phyloP scores from a whole-genome alignment of 768 basidiomycete genomes.

The Flagelloscypha sp. region DNA sequence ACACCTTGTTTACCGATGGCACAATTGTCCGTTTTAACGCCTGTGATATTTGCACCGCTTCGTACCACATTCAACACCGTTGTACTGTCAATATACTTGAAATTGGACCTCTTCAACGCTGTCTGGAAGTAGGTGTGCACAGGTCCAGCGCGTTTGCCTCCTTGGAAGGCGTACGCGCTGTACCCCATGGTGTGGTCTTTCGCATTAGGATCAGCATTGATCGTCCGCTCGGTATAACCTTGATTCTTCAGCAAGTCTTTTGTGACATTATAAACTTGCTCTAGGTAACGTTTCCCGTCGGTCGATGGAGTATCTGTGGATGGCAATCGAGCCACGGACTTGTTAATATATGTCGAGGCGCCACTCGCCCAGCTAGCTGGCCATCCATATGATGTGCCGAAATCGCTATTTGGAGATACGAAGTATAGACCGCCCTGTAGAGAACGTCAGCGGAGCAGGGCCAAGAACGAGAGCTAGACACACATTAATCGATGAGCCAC shows the following conservation, averaged over 20 bases:
- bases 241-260: slow-evolving; percentile 22
- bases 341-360: slow-evolving; percentile 22
- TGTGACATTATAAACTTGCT: slow-evolving; percentile 25
- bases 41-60: slow-evolving; percentile 32
- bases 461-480: neutral
- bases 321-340: slow-evolving; percentile 26
- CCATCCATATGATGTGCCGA: slow-evolving; percentile 28
- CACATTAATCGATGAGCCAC: slow-evolving; percentile 57
- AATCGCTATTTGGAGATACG: slow-evolving; percentile 25
- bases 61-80: slow-evolving; percentile 30
- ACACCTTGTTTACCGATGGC: slow-evolving; percentile 51
- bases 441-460: neutral
- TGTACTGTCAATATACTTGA: slow-evolving; percentile 25
- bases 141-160: slow-evolving; percentile 31
- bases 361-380: slow-evolving; percentile 30
- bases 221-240: slow-evolving; percentile 27
- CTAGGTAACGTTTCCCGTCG: slow-evolving; percentile 33
- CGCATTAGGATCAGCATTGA: slow-evolving; percentile 28
- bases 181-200: slow-evolving; percentile 33
- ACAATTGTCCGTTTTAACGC: slow-evolving; percentile 34
- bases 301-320: slow-evolving; percentile 31
- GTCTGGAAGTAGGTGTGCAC: slow-evolving; percentile 36
- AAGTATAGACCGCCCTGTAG: slow-evolving; percentile 22
- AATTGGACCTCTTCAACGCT: slow-evolving; percentile 26
- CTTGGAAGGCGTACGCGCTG: no score